Percentiles rank a stretch among this genome's conserved stretches.
These are phyloP conservation scores for Trifolium repens DNA, from an alignment of 306 rosid species.

Conservation along the genomic window DNA sequence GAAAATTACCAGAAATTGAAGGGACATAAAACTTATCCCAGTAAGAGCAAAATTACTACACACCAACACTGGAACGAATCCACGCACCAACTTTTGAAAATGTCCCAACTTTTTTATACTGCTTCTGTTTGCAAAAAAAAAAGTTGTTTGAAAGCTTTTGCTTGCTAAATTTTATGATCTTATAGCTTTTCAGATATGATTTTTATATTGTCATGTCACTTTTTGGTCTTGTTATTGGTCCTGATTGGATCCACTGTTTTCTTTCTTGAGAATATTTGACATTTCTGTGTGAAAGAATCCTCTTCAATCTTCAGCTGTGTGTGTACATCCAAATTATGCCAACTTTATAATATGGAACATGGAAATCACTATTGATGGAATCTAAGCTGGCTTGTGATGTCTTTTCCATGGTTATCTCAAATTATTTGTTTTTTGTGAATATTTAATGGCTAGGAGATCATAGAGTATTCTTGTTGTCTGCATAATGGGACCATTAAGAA, in stretches of 20 bases:
- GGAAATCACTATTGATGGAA: slow-evolving; percentile 43
- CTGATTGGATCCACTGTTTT: slow-evolving; percentile 29
- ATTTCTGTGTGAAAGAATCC: slow-evolving; percentile 25
- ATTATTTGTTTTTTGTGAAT: slow-evolving; percentile 34
- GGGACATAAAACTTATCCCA: no score
- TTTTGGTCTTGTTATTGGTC: slow-evolving; percentile 23
- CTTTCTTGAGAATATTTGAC: slow-evolving; percentile 40
- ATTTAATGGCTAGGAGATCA: slow-evolving; percentile 34
- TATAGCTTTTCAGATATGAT: slow-evolving; percentile 37
- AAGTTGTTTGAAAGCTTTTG: slow-evolving; percentile 24
- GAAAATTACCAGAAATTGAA: no score
- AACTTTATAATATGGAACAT: slow-evolving; percentile 26
- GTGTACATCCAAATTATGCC: slow-evolving; percentile 23
- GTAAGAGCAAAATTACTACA: no score
- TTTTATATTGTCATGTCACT: slow-evolving; percentile 9
- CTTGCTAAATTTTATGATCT: slow-evolving; percentile 29
- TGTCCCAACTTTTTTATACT: slow-evolving; percentile 17
- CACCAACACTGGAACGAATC: no score
- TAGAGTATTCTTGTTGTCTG: slow-evolving; percentile 42
- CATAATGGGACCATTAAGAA: slow-evolving; percentile 37
- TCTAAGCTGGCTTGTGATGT: slow-evolving; percentile 48
- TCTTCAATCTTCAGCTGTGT: slow-evolving; percentile 32
- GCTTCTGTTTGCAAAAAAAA: background rate
- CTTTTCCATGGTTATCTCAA: slow-evolving; percentile 39
- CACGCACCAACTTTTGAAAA: slow-evolving; percentile 9